Evolutionary conservation across 176 grass and related monocot species (phyloP).

Genomic region (Panicum miliaceum): DNA sequence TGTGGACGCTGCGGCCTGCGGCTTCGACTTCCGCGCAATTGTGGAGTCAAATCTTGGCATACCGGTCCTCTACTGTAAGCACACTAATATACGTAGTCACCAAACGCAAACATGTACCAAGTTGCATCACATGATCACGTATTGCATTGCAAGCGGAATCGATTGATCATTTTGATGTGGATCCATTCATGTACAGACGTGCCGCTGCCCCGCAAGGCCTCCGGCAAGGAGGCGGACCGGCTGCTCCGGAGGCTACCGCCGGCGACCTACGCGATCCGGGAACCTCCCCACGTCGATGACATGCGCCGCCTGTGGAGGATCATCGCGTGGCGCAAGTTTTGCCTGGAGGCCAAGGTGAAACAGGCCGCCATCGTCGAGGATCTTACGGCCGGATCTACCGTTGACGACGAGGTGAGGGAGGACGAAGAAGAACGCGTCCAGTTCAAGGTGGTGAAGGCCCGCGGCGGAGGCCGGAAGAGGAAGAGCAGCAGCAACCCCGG

Average conservation of each 20-base stretch:
- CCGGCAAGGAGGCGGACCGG: not conserved
- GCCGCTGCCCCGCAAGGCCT: not conserved
- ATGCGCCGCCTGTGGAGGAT: not conserved
- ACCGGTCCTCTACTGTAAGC: slow-evolving; percentile 44
- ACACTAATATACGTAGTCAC: too few relatives aligned
- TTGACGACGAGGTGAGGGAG: not conserved
- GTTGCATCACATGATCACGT: not conserved
- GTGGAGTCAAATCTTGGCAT: slow-evolving; percentile 9
- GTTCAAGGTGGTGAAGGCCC: not conserved
- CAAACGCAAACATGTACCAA: not conserved
- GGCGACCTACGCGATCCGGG: slow-evolving; percentile 1
- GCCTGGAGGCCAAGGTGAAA: not conserved
- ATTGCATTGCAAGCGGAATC: too few relatives aligned
- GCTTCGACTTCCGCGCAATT: slow-evolving; percentile 22
- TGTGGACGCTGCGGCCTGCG: slow-evolving; percentile 2
- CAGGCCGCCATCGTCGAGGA: too few relatives aligned
- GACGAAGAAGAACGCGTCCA: not conserved
- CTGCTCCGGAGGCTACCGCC: not conserved
- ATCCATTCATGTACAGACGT: not conserved
- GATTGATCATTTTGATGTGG: not conserved
- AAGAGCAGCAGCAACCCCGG: too few relatives aligned
- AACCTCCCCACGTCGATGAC: not conserved
- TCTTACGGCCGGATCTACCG: not conserved
- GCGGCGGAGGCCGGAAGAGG: not conserved
- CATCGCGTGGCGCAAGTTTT: not conserved